Base-by-base conservation (phyloP, 257 asterid species). In the Salvia miltiorrhiza region DNA sequence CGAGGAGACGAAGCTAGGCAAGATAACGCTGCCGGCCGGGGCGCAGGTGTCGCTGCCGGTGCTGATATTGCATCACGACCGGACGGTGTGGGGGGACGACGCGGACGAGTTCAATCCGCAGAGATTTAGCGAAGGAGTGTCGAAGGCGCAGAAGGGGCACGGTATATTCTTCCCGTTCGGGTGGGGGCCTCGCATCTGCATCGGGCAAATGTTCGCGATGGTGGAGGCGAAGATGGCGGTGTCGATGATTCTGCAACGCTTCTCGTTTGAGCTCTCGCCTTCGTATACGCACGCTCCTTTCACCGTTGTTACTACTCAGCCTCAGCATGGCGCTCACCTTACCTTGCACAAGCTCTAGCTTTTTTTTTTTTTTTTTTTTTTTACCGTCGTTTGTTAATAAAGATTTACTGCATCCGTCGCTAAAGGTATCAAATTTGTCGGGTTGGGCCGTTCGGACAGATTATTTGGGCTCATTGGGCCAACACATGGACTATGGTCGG, bases 281-380 rank as follows among this genome's bases (percentile, higher is more conserved):
- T 73, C 78, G 0, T 81, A 84, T 12, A 49, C 78, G 0, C 86
- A 83, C 17, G 81, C 89, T 2, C 86, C 85, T 0, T 1, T 17
- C 11, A 0, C 30, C 0, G 0, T 37, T 1, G 0, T 81, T 0
- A 79, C 82, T 0, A 69, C 77, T 26, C 71, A 66, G 30, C 89
- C 87, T 13, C 85, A 79, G 76, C 57, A 79, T 35, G 86, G 83
- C 7, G 84, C 79, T 49, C 86, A 78, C 63, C 14, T 76, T 39
- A 7, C 59, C 59, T 60, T 74, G 23, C 65, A n/a, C 60, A 72
- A 50, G 39, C 47, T 73, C 21, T 72, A 54, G 50, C 35, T 30
- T 30, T 30, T 7, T 30, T 30, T 30, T 30, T 4, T 21, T 52
- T 10, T 23, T 7, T 30, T 2, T 30, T 30, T 30, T n/a, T n/a